phyloP scores from a whole-genome alignment of 192 early-diverging fungal species.

The Mortierella hygrophila region DNA sequence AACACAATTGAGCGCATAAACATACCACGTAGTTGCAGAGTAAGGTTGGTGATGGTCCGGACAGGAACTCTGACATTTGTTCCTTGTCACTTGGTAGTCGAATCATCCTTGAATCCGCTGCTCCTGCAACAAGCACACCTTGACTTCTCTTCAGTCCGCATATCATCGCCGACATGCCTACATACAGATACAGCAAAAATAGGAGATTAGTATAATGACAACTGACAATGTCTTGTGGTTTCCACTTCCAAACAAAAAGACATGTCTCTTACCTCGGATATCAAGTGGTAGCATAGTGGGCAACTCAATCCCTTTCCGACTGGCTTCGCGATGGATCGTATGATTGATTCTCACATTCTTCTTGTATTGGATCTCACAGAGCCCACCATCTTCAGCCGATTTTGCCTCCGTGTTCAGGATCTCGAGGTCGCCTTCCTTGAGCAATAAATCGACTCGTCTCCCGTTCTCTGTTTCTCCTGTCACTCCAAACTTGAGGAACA shows the following conservation, averaged over 20 bases:
- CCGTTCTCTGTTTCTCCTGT: neutral
- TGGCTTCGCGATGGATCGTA: neutral
- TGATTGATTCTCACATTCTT: conserved; percentile 23
- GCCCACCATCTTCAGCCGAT: neutral
- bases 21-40: conserved; percentile 11
- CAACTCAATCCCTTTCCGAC: neutral
- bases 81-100: conserved; percentile 11
- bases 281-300: conserved; percentile 10
- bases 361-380: conserved; percentile 14
- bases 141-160: conserved; percentile 3
- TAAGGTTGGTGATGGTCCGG: conserved; percentile 1
- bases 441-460: conserved; percentile 4
- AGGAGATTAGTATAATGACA: neutral
- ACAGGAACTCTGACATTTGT: conserved; percentile 2
- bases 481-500: neutral
- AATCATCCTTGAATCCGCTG: conserved; percentile 16
- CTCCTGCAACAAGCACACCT: conserved; percentile 14
- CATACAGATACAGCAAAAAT: too few species aligned
- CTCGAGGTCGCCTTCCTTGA: conserved; percentile 4
- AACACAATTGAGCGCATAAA: neutral
- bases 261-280: conserved; percentile 1
- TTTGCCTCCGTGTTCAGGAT: conserved; percentile 21
- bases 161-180: conserved; percentile 18
- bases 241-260: neutral
- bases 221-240: neutral